Percentiles rank a stretch among this genome's conserved stretches.
These are phyloP conservation scores for Globisporangium alternatum DNA, from an alignment of 352 stramenopile genomes.

Conservation along the genomic window DNA sequence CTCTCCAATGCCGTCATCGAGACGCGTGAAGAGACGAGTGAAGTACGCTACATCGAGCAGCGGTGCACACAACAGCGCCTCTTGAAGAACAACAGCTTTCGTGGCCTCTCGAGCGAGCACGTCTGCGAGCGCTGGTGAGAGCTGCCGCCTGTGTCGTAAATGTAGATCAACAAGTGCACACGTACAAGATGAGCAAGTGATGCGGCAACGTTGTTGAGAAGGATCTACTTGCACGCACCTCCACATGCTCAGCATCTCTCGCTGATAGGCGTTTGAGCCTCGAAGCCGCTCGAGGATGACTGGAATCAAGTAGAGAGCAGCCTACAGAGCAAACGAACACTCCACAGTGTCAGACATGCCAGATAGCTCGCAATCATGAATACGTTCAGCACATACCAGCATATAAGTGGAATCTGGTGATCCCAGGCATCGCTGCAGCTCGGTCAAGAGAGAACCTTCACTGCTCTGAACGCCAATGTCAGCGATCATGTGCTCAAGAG, in stretches of 20 bases:
- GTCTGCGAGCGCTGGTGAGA: slow-evolving; percentile 21
- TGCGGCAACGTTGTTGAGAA: not conserved
- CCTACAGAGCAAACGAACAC: not conserved
- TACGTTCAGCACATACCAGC: slow-evolving; percentile 5
- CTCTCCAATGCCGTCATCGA: not conserved
- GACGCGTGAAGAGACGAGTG: slow-evolving; percentile 1
- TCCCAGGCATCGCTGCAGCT: not conserved
- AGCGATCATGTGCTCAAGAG: slow-evolving; percentile 30
- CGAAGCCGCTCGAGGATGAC: not conserved
- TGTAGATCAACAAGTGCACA: not conserved
- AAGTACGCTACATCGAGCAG: slow-evolving; percentile 12
- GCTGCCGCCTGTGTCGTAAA: slow-evolving; percentile 19
- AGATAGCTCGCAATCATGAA: not conserved
- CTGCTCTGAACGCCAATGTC: slow-evolving; percentile 29
- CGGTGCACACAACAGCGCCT: slow-evolving; percentile 9
- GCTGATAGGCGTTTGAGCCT: not conserved
- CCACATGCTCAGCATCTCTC: not conserved
- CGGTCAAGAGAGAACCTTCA: not conserved
- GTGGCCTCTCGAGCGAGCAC: slow-evolving; percentile 15
- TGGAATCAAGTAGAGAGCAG: slow-evolving; percentile 7
- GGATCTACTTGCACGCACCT: not conserved
- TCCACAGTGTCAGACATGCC: not conserved
- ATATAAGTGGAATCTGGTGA: not conserved
- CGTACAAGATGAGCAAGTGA: not conserved
- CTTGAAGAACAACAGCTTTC: not conserved